Percentiles rank a stretch among this genome's conserved stretches.
Conservation (phyloP, 805 yeast species). For the Candida ulmi region DNA sequence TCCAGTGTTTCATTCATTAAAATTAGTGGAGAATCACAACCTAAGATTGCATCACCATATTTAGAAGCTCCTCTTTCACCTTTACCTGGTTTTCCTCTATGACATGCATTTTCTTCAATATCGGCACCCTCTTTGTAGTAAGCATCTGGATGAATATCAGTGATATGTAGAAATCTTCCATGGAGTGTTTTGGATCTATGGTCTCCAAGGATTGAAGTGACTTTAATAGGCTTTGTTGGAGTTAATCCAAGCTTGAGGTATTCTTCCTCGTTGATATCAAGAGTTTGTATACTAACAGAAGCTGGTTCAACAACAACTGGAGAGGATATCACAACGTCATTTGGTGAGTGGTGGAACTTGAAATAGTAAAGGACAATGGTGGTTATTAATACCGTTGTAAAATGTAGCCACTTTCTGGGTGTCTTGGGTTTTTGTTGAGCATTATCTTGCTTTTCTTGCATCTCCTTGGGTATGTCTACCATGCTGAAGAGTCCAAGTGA, state of each 20-base stretch:
- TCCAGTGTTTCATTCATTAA: conserved; percentile 56
- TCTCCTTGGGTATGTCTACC: background rate
- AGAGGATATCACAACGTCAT: no score
- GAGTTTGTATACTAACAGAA: background rate
- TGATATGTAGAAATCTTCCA: conserved; percentile 80
- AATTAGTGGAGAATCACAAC: conserved; percentile 71
- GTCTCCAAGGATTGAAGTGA: conserved; percentile 16
- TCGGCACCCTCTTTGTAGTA: conserved; percentile 48
- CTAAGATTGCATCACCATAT: conserved; percentile 69
- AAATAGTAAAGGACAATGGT: no score
- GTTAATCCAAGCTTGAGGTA: conserved; percentile 33
- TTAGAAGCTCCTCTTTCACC: conserved; percentile 47
- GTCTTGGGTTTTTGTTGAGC: background rate
- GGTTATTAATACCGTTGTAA: no score
- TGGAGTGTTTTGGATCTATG: conserved; percentile 26
- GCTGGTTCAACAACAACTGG: background rate
- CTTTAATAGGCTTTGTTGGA: conserved; percentile 31
- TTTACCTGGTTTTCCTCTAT: conserved; percentile 31
- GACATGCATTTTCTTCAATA: conserved; percentile 47
- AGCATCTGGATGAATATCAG: conserved; percentile 85
- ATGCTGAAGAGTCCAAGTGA: background rate
- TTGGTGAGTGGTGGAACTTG: no score
- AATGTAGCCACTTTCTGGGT: no score
- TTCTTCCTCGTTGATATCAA: conserved; percentile 24
- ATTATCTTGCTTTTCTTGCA: background rate